These are phyloP conservation scores for Aspergillus jensenii DNA, from an alignment of 2,329 filamentous ascomycete species.

Conservation along the genomic window DNA sequence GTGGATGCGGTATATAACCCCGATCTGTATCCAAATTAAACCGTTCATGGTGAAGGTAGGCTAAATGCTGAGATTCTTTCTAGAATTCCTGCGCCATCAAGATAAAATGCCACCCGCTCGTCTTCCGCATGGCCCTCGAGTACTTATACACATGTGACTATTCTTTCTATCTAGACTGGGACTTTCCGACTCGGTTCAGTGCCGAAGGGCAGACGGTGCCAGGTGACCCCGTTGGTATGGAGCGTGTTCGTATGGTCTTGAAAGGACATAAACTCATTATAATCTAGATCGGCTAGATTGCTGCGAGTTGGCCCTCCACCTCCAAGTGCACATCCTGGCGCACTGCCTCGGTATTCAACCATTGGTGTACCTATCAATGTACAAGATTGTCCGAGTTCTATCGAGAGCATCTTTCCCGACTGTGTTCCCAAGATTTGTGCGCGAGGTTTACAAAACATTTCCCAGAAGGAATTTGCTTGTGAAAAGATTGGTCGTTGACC, in stretches of 20 bases:
- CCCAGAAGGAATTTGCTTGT: not conserved
- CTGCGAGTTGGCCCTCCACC: slow-evolving; percentile 3
- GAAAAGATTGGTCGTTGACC: not conserved
- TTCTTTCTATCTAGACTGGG: not conserved
- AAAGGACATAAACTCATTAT: not conserved
- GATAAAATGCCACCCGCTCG: slow-evolving; percentile 3
- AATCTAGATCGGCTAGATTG: slow-evolving; percentile 2
- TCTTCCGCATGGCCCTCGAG: slow-evolving; percentile 1
- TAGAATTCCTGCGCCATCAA: not conserved
- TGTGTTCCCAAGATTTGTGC: slow-evolving; percentile 6
- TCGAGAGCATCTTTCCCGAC: not conserved
- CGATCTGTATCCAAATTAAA: not conserved
- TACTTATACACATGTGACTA: slow-evolving; percentile 6
- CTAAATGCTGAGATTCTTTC: not conserved
- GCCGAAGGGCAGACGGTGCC: slow-evolving; percentile 1
- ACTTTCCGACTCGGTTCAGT: not conserved
- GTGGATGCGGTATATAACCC: not conserved
- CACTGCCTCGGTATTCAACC: not conserved
- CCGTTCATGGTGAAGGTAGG: not conserved
- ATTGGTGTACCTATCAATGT: not conserved
- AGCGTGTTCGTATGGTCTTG: not conserved
- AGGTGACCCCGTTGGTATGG: slow-evolving; percentile 1
- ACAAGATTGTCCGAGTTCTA: not conserved
- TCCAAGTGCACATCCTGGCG: slow-evolving; percentile 2
- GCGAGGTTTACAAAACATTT: slow-evolving; percentile 1